Base-by-base conservation (phyloP, 352 stramenopile genomes). In the Pythium myriotylum region DNA sequence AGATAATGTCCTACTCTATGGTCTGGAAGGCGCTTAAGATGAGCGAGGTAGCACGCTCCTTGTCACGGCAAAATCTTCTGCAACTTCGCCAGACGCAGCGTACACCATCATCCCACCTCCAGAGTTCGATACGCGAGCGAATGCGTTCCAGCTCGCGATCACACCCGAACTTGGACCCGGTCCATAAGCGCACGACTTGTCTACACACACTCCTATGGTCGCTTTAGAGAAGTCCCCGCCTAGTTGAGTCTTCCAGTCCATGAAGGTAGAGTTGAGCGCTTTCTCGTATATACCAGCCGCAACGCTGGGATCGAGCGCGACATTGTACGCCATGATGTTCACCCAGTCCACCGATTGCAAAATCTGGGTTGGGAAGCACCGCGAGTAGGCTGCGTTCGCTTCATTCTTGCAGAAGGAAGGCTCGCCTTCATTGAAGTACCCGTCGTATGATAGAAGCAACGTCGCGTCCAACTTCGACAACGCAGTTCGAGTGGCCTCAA, bases 311-410 rank as follows among this genome's bases (percentile, higher is more conserved):
- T 89, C 70, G 24, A 72, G 8, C 14, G 88, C 74, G 40, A 90
- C 77, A 54, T 93, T 93, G 72, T 93, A 93, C 39, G 83, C 75
- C 84, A 93, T 93, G 60, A 93, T 88, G 65, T 93, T 90, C 40
- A 93, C 63, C 81, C 82, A 91, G 63, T 91, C 80, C 16, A 91
- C 70, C 20, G 81, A 79, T 20, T 73, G 50, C 20, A 91, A 52
- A 3, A 89, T 64, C 26, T 52, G 60, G 3, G 67, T 63, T 1
- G 81, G 79, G 56, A 91, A 93, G 59, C 84, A 93, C 3, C 84
- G 71, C 24, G 74, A 66, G 59, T 89, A 91, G 26, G 58, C 48
- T 4, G 68, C 70, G 37, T 70, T 54, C 3, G 59, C 69, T 2
- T 67, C 17, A 39, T 60, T 65, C 19, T 49, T 53, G 47, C 70